Percentiles rank a stretch among this genome's conserved stretches.
These are phyloP conservation scores for Amphirosellinia nigrospora DNA, from an alignment of 495 filamentous ascomycete species.

Conservation along the genomic window DNA sequence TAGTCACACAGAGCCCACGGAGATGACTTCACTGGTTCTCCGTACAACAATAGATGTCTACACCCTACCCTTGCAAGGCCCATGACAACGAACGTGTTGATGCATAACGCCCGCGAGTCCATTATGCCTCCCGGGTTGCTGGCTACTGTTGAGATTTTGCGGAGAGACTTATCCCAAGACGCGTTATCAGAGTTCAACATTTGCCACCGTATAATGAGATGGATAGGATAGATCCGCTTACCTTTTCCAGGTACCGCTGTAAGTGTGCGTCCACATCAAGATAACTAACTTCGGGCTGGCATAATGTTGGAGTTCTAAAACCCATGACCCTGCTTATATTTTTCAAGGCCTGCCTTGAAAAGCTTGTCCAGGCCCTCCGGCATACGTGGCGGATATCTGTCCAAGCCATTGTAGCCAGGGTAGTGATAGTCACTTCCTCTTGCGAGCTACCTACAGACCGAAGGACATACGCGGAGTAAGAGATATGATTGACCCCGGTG, in stretches of 20 bases:
- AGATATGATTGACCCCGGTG: constrained; percentile 53
- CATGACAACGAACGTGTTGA: too few species aligned
- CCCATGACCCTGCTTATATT: constrained; percentile 46
- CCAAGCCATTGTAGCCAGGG: constrained; percentile 49
- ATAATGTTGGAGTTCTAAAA: constrained; percentile 55
- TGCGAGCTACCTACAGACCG: constrained; percentile 49
- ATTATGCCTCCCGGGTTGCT: constrained; percentile 54
- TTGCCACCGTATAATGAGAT: too few species aligned
- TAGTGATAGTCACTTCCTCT: constrained; percentile 47
- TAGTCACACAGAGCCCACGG: too few species aligned
- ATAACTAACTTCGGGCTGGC: constrained; percentile 51
- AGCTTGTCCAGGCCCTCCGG: constrained; percentile 37
- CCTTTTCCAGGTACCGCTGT: constrained; percentile 50
- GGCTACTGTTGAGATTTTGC: constrained; percentile 51
- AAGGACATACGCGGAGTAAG: constrained; percentile 51
- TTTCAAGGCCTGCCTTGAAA: constrained; percentile 27
- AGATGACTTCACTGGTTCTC: too few species aligned
- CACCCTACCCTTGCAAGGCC: too few species aligned
- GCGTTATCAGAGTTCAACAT: neutral
- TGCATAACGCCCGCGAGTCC: constrained; percentile 53
- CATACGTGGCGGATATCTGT: constrained; percentile 42
- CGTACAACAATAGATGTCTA: too few species aligned
- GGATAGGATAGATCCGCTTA: constrained; percentile 26
- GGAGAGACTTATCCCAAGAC: constrained; percentile 40
- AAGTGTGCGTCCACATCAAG: constrained; percentile 54